Percentiles rank a stretch among this genome's conserved stretches.
Evolutionary conservation across 306 rosid species (phyloP).

Genomic region (peach (Prunus persica)): Prunus_persica_NCBIv2 NC_034016.1:17107501-17108000

Average conservation of each 20-base stretch:
- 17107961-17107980: conserved; percentile 71
- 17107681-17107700: conserved; percentile 65
- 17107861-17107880: conserved; percentile 83
- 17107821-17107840: conserved; percentile 90
- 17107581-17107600: conserved; percentile 65
- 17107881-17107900: conserved; percentile 82
- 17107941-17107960: conserved; percentile 47
- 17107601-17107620: conserved; percentile 59
- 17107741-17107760: conserved; percentile 66
- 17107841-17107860: conserved; percentile 72
- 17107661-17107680: conserved; percentile 69
- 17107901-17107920: conserved; percentile 69
- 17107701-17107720: conserved; percentile 84
- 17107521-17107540: conserved; percentile 81
- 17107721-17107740: conserved; percentile 62
- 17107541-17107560: conserved; percentile 87
- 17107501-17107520: conserved; percentile 80
- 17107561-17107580: conserved; percentile 83
- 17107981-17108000: conserved; percentile 75
- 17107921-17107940: conserved; percentile 55
- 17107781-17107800: conserved; percentile 75
- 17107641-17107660: conserved; percentile 58
- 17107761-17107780: conserved; percentile 82
- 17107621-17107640: conserved; percentile 69
- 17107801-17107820: conserved; percentile 83